A percentile compares a stretch with the other conserved stretches of the same genome.
Evolutionary conservation across 345 rosid genomes (phyloP).

Genomic region (Limnanthes douglasii): DNA sequence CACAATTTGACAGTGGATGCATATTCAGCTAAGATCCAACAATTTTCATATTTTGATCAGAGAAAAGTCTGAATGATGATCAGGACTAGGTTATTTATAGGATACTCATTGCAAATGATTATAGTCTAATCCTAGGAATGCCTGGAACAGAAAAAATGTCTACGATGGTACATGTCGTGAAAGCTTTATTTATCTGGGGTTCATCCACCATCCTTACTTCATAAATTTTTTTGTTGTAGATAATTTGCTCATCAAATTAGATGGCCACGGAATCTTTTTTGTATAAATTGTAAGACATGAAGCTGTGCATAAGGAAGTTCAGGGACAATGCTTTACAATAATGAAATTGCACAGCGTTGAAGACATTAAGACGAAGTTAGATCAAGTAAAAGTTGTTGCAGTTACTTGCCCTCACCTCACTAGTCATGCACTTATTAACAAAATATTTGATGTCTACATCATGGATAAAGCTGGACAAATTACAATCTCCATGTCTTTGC

Average conservation of each 20-base stretch:
- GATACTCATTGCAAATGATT: conserved; percentile 67
- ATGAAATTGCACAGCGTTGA: conserved; percentile 23
- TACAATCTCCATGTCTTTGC: conserved; percentile 56
- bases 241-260: conserved; percentile 62
- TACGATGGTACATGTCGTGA: conserved; percentile 68
- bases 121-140: conserved; percentile 71
- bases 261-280: conserved; percentile 56
- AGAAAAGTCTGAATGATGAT: conserved; percentile 49
- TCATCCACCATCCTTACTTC: conserved; percentile 67
- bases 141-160: conserved; percentile 85
- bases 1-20: conserved; percentile 64
- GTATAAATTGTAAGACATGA: conserved; percentile 56
- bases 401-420: conserved; percentile 54
- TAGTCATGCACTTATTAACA: conserved; percentile 44
- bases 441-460: conserved; percentile 60
- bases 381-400: conserved; percentile 61
- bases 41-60: conserved; percentile 54
- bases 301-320: conserved; percentile 47
- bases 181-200: conserved; percentile 62
- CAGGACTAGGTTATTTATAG: conserved; percentile 66
- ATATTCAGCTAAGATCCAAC: conserved; percentile 72
- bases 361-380: conserved; percentile 32
- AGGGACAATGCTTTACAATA: conserved; percentile 36
- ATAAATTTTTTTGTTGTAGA: conserved; percentile 75
- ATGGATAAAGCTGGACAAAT: conserved; percentile 81